Evolutionary conservation across 116 monocot species (phyloP).

Genomic region (Thalassia testudinum): DNA sequence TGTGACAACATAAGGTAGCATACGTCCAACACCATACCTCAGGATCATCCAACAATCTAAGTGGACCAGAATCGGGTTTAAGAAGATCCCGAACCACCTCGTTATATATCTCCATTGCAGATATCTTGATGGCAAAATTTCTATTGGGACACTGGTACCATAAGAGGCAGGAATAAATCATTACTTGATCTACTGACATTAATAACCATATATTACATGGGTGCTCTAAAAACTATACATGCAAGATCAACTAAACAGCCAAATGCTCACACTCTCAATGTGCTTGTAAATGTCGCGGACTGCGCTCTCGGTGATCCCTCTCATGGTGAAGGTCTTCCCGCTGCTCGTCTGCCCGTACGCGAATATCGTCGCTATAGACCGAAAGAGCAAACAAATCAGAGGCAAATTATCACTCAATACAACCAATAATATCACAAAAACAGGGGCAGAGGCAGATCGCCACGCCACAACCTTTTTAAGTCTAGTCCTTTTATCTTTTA

Average conservation of each 20-base stretch:
- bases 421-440: no score
- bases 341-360: constrained; percentile 99
- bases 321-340: constrained; percentile 89
- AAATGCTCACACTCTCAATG: constrained; percentile 52
- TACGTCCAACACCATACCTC: constrained; percentile 50
- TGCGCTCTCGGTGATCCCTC: constrained; percentile 75
- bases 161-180: background rate
- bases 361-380: constrained; percentile 76
- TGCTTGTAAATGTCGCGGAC: constrained; percentile 82
- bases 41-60: constrained; percentile 88
- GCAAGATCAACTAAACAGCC: no score
- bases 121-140: constrained; percentile 67
- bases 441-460: no score
- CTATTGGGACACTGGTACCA: constrained; percentile 44
- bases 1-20: no score
- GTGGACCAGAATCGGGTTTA: constrained; percentile 66
- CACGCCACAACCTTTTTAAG: no score
- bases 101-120: constrained; percentile 95
- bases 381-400: background rate
- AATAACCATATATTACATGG: no score
- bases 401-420: no score
- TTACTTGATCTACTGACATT: no score
- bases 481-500: no score
- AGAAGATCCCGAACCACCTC: constrained; percentile 78
- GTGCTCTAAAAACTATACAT: no score